Percentiles rank a stretch among this genome's conserved stretches.
phyloP scores from a whole-genome alignment of 495 filamentous ascomycete genomes.

The Neurospora africana region DNA sequence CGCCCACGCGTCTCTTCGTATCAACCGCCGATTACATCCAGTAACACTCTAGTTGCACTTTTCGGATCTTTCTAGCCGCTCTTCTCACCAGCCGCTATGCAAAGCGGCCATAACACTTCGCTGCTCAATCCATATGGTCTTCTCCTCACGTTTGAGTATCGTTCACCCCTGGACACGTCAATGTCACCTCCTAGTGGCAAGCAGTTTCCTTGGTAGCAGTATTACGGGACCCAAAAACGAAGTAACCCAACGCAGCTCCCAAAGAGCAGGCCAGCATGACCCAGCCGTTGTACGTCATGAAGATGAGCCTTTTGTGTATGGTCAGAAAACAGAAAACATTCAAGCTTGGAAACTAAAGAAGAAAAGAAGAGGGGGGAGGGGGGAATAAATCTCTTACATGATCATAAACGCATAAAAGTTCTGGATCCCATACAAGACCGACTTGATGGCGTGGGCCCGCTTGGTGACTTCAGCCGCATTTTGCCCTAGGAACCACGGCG shows the following conservation, averaged over 20 bases:
- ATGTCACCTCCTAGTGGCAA: constrained; percentile 56
- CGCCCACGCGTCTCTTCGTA: background rate
- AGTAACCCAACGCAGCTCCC: constrained; percentile 81
- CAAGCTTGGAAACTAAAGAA: no score
- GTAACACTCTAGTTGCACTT: background rate
- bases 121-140: background rate
- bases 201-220: constrained; percentile 71
- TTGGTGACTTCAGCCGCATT: constrained; percentile 42
- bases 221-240: constrained; percentile 63
- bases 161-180: background rate
- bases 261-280: constrained; percentile 88
- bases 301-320: constrained; percentile 61
- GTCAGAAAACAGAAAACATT: background rate
- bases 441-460: constrained; percentile 65
- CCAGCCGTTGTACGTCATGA: constrained; percentile 99
- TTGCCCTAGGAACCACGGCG: constrained; percentile 40
- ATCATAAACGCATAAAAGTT: constrained; percentile 99
- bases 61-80: background rate
- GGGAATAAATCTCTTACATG: constrained; percentile 54
- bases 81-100: background rate
- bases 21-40: background rate
- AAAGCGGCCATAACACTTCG: background rate
- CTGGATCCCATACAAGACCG: constrained; percentile 79
- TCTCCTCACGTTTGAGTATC: background rate
- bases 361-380: no score